Evolutionary conservation across 2,329 filamentous ascomycete species (phyloP), one percentile per base, ranked within the genome.

Genomic region (Lecanicillium sp.): DNA sequence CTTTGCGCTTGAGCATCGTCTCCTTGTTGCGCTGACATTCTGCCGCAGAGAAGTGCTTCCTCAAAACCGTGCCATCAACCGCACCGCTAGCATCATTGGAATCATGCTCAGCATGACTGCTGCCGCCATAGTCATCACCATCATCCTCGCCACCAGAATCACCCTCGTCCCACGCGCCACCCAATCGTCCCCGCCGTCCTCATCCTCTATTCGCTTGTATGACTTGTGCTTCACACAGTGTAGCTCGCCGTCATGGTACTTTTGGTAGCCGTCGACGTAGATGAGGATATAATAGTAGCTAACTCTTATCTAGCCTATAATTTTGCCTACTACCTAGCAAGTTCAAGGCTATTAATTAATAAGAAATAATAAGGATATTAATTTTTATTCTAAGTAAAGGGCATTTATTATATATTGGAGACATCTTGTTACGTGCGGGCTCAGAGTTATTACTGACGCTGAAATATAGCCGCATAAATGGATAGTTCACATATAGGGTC

Each of bases 241-340:
- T 29, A 41, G 11, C 29, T 37, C 35, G 17, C 34, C 31, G 25
- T 41, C 39, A 25, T 65, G 54, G 44, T 65, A 59, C 46, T 64
- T 67, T 43, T 64, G 62, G 49, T 62, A 67, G 6, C 66, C 64
- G 7, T 56, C 45, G 5, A 62, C 56, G 30, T 69, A 64, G 30
- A 67, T 48, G 13, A 68, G 53, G 18, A 66, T 52, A n/a, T n/a
- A n/a, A n/a, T n/a, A n/a, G n/a, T n/a, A n/a, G n/a, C n/a, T n/a
- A n/a, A n/a, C n/a, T n/a, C n/a, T n/a, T n/a, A n/a, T n/a, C n/a
- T n/a, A n/a, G n/a, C n/a, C n/a, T n/a, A n/a, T n/a, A n/a, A n/a
- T n/a, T n/a, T n/a, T n/a, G n/a, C n/a, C n/a, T n/a, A n/a, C n/a
- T n/a, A n/a, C n/a, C n/a, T n/a, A n/a, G n/a, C n/a, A n/a, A n/a